Conservation (phyloP, 495 filamentous ascomycete genomes). For the Neurospora sp. region DNA sequence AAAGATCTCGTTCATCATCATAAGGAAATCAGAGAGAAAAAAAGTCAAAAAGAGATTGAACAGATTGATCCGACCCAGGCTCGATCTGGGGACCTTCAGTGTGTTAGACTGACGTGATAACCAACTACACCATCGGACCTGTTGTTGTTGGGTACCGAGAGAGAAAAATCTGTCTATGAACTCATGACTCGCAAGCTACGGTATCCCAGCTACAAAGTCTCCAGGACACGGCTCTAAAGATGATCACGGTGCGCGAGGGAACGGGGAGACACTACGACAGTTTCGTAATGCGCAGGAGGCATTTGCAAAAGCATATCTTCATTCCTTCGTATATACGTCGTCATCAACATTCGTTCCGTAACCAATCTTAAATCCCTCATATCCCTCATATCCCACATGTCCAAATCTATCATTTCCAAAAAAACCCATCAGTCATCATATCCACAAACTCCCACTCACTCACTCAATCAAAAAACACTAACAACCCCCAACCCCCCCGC, state of each 20-base stretch:
- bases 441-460: no score
- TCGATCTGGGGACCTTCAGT: background rate
- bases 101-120: background rate
- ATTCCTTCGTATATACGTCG: background rate
- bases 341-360: background rate
- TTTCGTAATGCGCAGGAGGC: no score
- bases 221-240: background rate
- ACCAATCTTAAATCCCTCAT: background rate
- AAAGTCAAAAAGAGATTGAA: no score
- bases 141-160: background rate
- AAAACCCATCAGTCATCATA: no score
- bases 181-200: background rate
- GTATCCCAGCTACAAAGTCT: background rate
- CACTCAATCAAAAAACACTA: slow-evolving; percentile 15
- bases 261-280: no score
- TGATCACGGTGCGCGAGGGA: no score
- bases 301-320: background rate
- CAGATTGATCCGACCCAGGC: background rate
- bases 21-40: no score
- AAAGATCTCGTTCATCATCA: no score
- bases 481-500: slow-evolving; percentile 23
- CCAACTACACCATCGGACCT: background rate
- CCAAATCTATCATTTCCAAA: background rate
- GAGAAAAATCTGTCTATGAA: rapidly evolving
- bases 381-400: background rate